Base-by-base conservation (phyloP, 2,329 filamentous ascomycete genomes). In the Monosporascus cannonballus region DNA sequence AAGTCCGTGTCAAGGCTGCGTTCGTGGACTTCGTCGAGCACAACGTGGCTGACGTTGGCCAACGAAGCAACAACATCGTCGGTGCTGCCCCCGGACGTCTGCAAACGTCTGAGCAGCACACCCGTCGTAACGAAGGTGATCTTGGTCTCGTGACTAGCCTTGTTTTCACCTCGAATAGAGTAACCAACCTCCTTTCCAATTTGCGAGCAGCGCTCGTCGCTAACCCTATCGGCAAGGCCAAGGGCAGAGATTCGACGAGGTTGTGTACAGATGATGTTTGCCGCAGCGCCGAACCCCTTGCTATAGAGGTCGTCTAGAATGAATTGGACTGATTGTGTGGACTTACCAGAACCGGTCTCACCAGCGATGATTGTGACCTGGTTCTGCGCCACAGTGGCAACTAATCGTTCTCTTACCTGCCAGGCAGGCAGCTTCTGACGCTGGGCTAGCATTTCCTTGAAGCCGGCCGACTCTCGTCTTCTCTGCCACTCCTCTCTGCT, bases 1-100 rank as follows among this genome's bases (percentile, higher is more conserved):
- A 99, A 96, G 67, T 99, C 93, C 0, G 92, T 96, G 65, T 97
- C 94, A 9, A 99, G 76, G 71, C 90, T 96, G 51, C 93, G 84
- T 70, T 99, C 93, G 72, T 99, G 93, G 3, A 97, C 93, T 70
- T 99, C 93, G 67, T 99, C 93, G 45, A 97, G 91, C 18, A 97
- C 88, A 7, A 99, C 84, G 67, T 99, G 94, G 60, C 89, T 96
- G 56, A 99, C 86, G 69, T 96, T 90, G 6, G 89, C 88, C 47
- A 99, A 72, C 39, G 91, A 90, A 20, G 86, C 81, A 50, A 89
- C 81, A 1, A 96, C 85, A 64, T 96, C 90, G 24, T 92, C 86
- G 14, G 87, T 83, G 30, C 83, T 81, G 6, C 89, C 89, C 48
- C 90, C 90, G 4, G 90, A 92, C 0, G 89, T 94, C 70, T 99